Base-by-base conservation (phyloP, 2,329 filamentous ascomycete species). In the Trichoderma sp. region DNA sequence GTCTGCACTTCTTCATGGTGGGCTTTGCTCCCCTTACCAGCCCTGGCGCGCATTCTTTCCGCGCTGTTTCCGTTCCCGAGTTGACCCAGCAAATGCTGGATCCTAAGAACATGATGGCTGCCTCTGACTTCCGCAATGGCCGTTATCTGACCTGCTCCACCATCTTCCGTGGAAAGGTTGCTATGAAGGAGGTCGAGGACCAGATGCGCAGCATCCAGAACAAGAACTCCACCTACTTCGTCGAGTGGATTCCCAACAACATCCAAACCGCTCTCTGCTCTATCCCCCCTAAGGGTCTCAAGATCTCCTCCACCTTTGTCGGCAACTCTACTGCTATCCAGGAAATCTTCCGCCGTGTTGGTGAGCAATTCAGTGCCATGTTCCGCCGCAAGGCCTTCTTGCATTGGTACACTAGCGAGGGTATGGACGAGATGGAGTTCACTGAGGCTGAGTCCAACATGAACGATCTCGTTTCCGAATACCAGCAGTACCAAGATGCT, bases 391-490 rank as follows among this genome's bases (percentile, higher is more conserved):
- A 98, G 93, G 96, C 96, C 91, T 99, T 98, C 94, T 93, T 99
- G 90, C 96, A 98, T 90, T 99, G 96, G 96, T 99, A 98, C 88
- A 99, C 96, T 90, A 94, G 95, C 83, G 96, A 99, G 90, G 96
- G 96, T 88, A 98, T 99, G 96, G 96, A 99, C 87, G 96, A 98
- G 92, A 98, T 98, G 96, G 96, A 99, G 89, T 99, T 99, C 89
- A 98, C 96, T 82, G 96, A 98, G 90, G 96, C 96, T 79, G 96
- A 98, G 91, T 97, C 93, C 87, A 99, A 99, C 90, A 98, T 99
- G 95, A 98, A 98, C 89, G 96, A 99, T 85, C 88, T 99, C 82
- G 95, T 98, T 80, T 97, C 94, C 75, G 96, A 99, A 86, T 98
- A 98, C 89, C 96, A 98, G 90, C 96, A 99, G 86, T 98, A 98